Conservation (phyloP, 2,329 filamentous ascomycete genomes). For the Daldinia sp. region DNA sequence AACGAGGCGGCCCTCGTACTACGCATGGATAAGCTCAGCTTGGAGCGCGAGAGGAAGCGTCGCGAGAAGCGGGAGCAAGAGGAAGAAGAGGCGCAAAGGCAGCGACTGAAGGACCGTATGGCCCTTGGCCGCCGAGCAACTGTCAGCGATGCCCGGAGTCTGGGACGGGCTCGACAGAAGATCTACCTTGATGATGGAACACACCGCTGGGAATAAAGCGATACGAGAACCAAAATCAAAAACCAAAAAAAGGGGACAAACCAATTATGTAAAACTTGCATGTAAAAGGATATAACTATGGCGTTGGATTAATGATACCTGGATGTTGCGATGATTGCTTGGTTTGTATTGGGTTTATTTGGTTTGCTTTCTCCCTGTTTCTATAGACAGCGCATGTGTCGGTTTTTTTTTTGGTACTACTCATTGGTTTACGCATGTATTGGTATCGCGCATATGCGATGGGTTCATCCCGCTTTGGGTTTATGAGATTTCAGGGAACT, state of each 20-base stretch:
- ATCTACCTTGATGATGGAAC: conserved; percentile 52
- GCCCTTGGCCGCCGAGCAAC: conserved; percentile 50
- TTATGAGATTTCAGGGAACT: conserved; percentile 25
- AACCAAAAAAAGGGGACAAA: conserved; percentile 4
- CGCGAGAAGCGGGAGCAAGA: conserved; percentile 47
- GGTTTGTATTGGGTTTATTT: conserved; percentile 2
- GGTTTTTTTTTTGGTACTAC: conserved; percentile 17
- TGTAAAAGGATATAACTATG: conserved; percentile 23
- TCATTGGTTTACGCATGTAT: conserved; percentile 22
- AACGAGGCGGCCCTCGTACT: conserved; percentile 6
- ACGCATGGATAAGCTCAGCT: conserved; percentile 45
- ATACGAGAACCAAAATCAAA: conserved; percentile 8
- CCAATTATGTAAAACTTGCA: conserved; percentile 7
- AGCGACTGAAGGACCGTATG: conserved; percentile 53
- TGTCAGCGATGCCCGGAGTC: conserved; percentile 49
- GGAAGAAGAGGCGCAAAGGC: conserved; percentile 50
- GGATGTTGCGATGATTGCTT: conserved; percentile 17
- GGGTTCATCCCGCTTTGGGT: conserved; percentile 10
- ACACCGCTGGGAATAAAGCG: conserved; percentile 52
- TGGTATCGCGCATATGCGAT: conserved; percentile 14
- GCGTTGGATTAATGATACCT: conserved; percentile 31
- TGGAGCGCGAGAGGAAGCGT: conserved; percentile 41
- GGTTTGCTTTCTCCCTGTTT: conserved; percentile 20
- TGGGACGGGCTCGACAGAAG: conserved; percentile 45
- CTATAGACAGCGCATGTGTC: conserved; percentile 17